Base-by-base conservation (phyloP, 164 flowering plant genomes). In the Chloranthus sessilifolius region DNA sequence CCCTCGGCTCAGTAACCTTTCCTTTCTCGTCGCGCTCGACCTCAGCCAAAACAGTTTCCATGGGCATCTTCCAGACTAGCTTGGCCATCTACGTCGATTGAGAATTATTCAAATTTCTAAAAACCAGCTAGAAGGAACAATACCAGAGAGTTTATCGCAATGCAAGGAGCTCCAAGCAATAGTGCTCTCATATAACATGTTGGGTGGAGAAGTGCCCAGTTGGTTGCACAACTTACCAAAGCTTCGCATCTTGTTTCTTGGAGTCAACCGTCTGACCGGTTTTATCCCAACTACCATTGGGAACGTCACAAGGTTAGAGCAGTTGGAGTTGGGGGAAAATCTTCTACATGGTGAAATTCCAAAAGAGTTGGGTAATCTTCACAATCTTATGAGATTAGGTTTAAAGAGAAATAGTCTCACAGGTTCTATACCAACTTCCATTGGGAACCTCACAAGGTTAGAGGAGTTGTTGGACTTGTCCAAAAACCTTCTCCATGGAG, bases 1-100 rank as follows among this genome's bases (percentile, higher is more conserved):
- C 24, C 70, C 78, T 10, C 28, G 43, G 7, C 26, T 70, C 12
- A 68, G 59, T 1, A 75, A 75, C 43, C 74, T 75, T n/a, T 57
- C 57, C 12, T 75, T 66, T 42, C 62, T 71, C 5, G 10, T 2
- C 11, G 36, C 25, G 0, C 28, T 74, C 16, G 25, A 48, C 39
- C 49, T 74, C 11, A 2, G 10, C 5, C 20, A 37, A 24, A 69
- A 66, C 43, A 38, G 9, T 19, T 61, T 73, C 46, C 34, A 48
- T 25, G 74, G 76, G 6, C 2, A 26, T 14, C n/a, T 71, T 0
- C 74, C 76, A 0, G 2, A 15, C 12, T 70, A 75, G 22, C 12
- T 75, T 1, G 45, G 58, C 7, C 44, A 8, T n/a, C 24, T 73
- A 15, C 31, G 31, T 1, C 30, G 47, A 8, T 39, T 63, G 1